These are phyloP conservation scores for Metschnikowia baotianmanensis DNA, from an alignment of 805 yeast genomes.

Conservation along the genomic window DNA sequence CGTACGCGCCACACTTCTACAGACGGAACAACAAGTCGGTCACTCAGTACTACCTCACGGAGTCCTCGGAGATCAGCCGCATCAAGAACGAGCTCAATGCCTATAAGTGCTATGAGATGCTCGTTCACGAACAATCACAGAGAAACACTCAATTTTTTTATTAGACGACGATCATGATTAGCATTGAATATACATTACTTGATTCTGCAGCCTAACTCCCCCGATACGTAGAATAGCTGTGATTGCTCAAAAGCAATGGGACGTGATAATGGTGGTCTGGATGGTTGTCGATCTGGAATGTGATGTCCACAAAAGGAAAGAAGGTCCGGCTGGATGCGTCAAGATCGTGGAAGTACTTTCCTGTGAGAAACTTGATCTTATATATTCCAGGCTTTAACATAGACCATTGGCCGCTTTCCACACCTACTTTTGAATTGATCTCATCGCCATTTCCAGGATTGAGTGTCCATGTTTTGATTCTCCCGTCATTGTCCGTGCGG, in stretches of 20 bases:
- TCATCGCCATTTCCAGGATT: conserved; percentile 31
- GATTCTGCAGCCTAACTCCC: conserved; percentile 50
- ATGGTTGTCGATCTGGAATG: conserved; percentile 62
- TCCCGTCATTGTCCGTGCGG: conserved; percentile 76
- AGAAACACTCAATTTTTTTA: conserved; percentile 65
- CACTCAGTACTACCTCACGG: conserved; percentile 50
- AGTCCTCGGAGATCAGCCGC: conserved; percentile 48
- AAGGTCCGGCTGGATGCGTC: conserved; percentile 48
- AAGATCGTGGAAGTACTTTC: conserved; percentile 51
- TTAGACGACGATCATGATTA: conserved; percentile 17
- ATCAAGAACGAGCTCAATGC: conserved; percentile 65
- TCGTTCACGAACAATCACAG: conserved; percentile 60
- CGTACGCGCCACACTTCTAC: conserved; percentile 51
- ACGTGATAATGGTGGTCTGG: conserved; percentile 85
- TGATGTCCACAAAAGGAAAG: conserved; percentile 85
- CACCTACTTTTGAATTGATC: conserved; percentile 27
- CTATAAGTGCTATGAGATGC: conserved; percentile 64
- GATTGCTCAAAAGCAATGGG: conserved; percentile 79
- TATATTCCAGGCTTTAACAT: conserved; percentile 60
- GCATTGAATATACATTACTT: not conserved
- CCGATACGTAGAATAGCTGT: conserved; percentile 87
- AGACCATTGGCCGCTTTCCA: conserved; percentile 41
- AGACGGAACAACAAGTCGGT: conserved; percentile 53
- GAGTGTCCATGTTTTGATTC: conserved; percentile 66
- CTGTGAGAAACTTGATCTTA: conserved; percentile 74